These are phyloP conservation scores for Sequoia sempervirens DNA, from an alignment of 75 land plant genomes.

Conservation along the genomic window DNA sequence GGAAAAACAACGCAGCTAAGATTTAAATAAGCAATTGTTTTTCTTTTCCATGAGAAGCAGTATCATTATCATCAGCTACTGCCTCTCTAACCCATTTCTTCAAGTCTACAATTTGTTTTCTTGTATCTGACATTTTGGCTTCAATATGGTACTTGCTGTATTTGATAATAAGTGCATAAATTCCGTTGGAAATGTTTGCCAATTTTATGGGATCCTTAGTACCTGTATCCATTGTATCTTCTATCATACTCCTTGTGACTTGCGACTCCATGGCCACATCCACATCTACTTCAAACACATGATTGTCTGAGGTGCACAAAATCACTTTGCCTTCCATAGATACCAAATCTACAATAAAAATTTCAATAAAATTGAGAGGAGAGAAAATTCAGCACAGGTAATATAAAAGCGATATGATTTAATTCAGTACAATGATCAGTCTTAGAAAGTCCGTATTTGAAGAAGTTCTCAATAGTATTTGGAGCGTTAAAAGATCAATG, in stretches of 20 bases:
- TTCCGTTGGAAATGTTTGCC: constrained; percentile 39
- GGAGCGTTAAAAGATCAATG: too few species aligned
- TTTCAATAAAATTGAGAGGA: too few species aligned
- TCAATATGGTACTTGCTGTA: constrained; percentile 10
- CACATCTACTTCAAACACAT: constrained; percentile 51
- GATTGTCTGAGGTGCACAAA: constrained; percentile 42
- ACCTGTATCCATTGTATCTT: constrained; percentile 24
- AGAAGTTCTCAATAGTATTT: too few species aligned
- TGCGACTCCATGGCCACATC: constrained; percentile 46
- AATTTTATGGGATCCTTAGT: too few species aligned
- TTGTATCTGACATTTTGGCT: too few species aligned
- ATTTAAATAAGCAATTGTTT: too few species aligned
- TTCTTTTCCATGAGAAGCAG: too few species aligned
- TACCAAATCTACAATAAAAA: neutral
- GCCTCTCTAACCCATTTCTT: neutral
- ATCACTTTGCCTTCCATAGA: constrained; percentile 18
- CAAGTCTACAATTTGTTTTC: neutral
- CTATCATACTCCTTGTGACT: constrained; percentile 51
- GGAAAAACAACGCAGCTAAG: too few species aligned
- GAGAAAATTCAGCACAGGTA: too few species aligned
- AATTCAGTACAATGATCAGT: too few species aligned
- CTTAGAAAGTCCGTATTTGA: too few species aligned
- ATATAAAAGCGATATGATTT: too few species aligned
- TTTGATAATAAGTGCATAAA: constrained; percentile 53
- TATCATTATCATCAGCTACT: neutral